phyloP scores from a whole-genome alignment of 164 flowering plant species.

The Vitis rotundifolia region DNA sequence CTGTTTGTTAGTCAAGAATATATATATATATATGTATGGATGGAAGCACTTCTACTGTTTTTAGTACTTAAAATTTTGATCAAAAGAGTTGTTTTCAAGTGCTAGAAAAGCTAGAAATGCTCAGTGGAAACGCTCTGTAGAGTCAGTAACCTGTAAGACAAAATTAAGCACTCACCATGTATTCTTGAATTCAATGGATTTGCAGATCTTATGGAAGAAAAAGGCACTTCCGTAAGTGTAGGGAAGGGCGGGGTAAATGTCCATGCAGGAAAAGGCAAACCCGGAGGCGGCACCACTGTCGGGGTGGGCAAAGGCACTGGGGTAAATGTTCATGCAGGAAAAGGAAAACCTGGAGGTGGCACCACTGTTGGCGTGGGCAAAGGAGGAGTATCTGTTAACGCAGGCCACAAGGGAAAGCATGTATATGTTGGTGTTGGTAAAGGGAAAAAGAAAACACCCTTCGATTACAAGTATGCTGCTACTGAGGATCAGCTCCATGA shows the following conservation, averaged over 20 bases:
- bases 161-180: too few species aligned
- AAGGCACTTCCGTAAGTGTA: conserved; percentile 7
- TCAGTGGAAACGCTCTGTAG: too few species aligned
- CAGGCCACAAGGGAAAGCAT: conserved; percentile 39
- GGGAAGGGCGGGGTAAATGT: conserved; percentile 18
- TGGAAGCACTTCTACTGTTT: too few species aligned
- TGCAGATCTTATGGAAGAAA: too few species aligned
- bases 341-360: conserved; percentile 26
- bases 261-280: background rate
- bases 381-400: conserved; percentile 24
- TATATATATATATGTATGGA: too few species aligned
- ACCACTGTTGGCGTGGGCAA: conserved; percentile 12
- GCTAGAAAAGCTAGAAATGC: too few species aligned
- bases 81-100: too few species aligned
- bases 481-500: conserved; percentile 36
- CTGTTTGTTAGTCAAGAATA: too few species aligned
- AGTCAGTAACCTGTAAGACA: too few species aligned
- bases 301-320: conserved; percentile 26
- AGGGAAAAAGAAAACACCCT: background rate
- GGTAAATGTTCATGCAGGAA: conserved; percentile 21
- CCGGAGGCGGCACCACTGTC: conserved; percentile 2
- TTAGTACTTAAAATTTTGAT: too few species aligned
- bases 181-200: too few species aligned
- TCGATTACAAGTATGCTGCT: conserved; percentile 32
- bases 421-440: conserved; percentile 34